These are phyloP conservation scores for Hymenoscyphus repandus DNA, from an alignment of 2,329 filamentous ascomycete species.

Conservation along the genomic window DNA sequence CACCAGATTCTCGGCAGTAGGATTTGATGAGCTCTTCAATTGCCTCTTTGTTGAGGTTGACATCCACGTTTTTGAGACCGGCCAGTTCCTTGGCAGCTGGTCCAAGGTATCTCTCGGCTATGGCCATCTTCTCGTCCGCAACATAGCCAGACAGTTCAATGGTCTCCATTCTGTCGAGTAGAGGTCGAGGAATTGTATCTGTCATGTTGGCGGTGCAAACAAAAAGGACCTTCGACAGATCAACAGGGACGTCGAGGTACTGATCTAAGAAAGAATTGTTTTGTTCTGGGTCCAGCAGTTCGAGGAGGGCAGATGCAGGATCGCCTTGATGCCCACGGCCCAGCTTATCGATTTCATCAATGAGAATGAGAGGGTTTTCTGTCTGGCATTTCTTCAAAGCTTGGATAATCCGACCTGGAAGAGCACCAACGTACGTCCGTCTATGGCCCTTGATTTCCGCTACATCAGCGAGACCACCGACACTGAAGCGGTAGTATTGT, in stretches of 20 bases:
- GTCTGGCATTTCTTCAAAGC: constrained; percentile 98
- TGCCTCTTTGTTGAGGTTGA: constrained; percentile 78
- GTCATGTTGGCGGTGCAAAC: constrained; percentile 99
- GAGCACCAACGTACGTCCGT: constrained; percentile 90
- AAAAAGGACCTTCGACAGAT: constrained; percentile 95
- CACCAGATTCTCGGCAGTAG: constrained; percentile 95
- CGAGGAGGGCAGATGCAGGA: constrained; percentile 87
- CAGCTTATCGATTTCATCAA: constrained; percentile 98
- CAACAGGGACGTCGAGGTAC: constrained; percentile 97
- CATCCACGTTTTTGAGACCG: constrained; percentile 83
- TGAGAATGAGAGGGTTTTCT: constrained; percentile 92
- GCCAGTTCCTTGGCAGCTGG: constrained; percentile 93
- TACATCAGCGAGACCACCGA: constrained; percentile 93
- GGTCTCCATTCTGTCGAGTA: constrained; percentile 96
- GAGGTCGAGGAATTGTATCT: constrained; percentile 89
- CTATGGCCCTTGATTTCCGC: constrained; percentile 98
- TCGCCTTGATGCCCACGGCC: constrained; percentile 95
- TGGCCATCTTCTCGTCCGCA: constrained; percentile 97
- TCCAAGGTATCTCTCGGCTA: constrained; percentile 86
- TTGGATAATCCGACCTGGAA: constrained; percentile 95
- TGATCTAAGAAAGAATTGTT: constrained; percentile 97
- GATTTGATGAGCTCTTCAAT: constrained; percentile 98
- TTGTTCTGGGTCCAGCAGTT: constrained; percentile 92
- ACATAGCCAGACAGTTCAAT: constrained; percentile 96
- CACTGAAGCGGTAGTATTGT: constrained; percentile 97